Conservation (phyloP, 179 eudicot genomes). For the Pouteria campechiana region DNA sequence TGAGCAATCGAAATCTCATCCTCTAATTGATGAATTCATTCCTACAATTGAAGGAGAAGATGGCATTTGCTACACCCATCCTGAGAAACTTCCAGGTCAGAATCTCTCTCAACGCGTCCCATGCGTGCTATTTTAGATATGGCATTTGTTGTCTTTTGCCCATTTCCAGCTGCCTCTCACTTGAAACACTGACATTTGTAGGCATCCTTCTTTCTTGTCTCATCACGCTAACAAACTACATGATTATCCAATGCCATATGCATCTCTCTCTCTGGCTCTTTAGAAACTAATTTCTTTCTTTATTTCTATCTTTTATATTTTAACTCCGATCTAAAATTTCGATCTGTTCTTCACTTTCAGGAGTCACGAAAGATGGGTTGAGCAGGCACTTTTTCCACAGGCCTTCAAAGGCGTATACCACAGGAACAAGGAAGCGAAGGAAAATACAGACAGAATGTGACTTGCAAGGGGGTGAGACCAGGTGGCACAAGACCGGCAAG, state of each 20-base stretch:
- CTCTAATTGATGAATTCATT: constrained; percentile 89
- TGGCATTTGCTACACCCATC: constrained; percentile 98
- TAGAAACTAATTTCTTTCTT: constrained; percentile 2
- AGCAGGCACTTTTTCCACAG: constrained; percentile 93
- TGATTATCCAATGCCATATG: too few relatives aligned
- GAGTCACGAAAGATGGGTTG: constrained; percentile 88
- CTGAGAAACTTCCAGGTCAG: constrained; percentile 92
- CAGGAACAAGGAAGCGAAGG: constrained; percentile 84
- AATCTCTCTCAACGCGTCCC: neutral
- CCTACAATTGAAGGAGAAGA: constrained; percentile 97
- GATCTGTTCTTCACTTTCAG: constrained; percentile 15
- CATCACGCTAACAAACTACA: too few relatives aligned
- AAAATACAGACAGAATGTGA: constrained; percentile 96
- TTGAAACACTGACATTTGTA: too few relatives aligned
- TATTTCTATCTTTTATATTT: too few relatives aligned
- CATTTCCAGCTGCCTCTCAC: too few relatives aligned
- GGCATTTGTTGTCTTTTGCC: too few relatives aligned
- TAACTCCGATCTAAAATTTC: too few relatives aligned
- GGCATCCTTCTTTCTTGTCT: too few relatives aligned
- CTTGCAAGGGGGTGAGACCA: constrained; percentile 74
- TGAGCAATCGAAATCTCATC: constrained; percentile 67
- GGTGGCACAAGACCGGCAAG: constrained; percentile 98
- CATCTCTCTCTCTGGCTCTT: too few relatives aligned
- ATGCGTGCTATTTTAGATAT: neutral
- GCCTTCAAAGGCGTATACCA: constrained; percentile 94